Evolutionary conservation across 2,329 filamentous ascomycete species (phyloP), one percentile per base, ranked within the genome.

Genomic region (Hypomyces rosellus): DNA sequence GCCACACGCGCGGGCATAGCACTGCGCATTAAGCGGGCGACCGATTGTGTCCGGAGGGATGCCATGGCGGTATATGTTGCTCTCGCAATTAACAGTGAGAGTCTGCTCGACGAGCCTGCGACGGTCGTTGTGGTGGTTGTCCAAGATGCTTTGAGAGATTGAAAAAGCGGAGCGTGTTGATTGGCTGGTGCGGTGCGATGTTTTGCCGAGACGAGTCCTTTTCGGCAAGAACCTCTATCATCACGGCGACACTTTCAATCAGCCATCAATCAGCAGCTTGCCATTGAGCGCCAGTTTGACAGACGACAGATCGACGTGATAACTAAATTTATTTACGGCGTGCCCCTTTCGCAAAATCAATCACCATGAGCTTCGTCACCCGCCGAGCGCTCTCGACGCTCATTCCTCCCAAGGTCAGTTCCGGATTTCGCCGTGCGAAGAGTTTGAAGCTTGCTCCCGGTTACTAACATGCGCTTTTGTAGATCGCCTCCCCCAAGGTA

Each of bases 331-430:
- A 37, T 38, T 49, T 52, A 54, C 57, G 53, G 54, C 55, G 55
- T 52, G 56, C 59, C 56, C 62, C 51, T 59, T 56, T 59, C 53
- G 49, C 48, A 55, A 30, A 52, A 61, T 57, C 58, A 56, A 59
- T 43, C 80, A 89, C 76, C 75, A 96, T 96, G 91, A 96, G 89
- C 81, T 93, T 85, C 83, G 81, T 95, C 68, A 82, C 85, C 68
- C 88, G 88, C 76, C 85, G 91, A 77, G 88, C 83, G 81, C 86
- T 96, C 69, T 97, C 93, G 71, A 96, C 95, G 80, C 86, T 99
- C 74, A 96, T 99, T 67, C 95, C 95, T 64, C 93, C 95, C 69
- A 99, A 99, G 90, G 92, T 96, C 78, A 63, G 78, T 63, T 55
- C 58, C 54, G 59, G 11, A 12, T 14, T 52, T 57, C 25, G 54